Base-by-base conservation (phyloP, 768 basidiomycete genomes). In the Artomyces pyxidatus region DNA sequence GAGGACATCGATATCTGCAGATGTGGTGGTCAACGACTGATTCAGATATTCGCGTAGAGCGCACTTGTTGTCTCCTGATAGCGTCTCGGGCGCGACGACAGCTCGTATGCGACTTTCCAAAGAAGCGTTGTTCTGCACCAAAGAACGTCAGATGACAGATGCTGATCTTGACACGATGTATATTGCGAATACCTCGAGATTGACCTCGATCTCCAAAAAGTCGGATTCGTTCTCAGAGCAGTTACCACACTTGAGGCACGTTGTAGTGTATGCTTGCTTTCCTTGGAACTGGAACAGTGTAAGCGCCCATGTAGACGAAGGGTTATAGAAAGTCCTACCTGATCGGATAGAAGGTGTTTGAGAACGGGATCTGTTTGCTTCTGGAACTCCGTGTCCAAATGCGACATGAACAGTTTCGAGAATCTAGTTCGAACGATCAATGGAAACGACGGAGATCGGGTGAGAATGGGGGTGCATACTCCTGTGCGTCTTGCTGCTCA, bases 401-500 rank as follows among this genome's bases (percentile, higher is more conserved):
- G 85, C 11, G 82, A 81, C 78, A 97, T 86, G 66, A 97, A 95
- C 16, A 97, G 75, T 59, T 97, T 97, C 2, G 90, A 92, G 62
- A 97, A 95, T 61, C 92, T 94, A 61, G 1, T 23, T 17, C 23
- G 11, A 25, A 58, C 40, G 14, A 47, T 1, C 41, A 37, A 22
- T 26, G 32, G 54, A 26, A 40, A 59, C 29, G 32, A 49, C 3
- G n/a, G n/a, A 40, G 19, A 12, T 23, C 39, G 17, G 14, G 12
- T 37, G 6, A 30, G 21, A 44, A 40, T 27, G 48, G 21, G 17
- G 35, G 22, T 23, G 62, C 80, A 47, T 59, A 96, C 91, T 98
- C 95, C 66, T 94, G 91, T 26, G 95, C 93, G 68, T 98, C 95
- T 66, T 97, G 94, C 61, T 98, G 95, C 60, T 96, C 88, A 4